phyloP scores from a whole-genome alignment of 805 yeast species.

The Citeromyces matritensis region DNA sequence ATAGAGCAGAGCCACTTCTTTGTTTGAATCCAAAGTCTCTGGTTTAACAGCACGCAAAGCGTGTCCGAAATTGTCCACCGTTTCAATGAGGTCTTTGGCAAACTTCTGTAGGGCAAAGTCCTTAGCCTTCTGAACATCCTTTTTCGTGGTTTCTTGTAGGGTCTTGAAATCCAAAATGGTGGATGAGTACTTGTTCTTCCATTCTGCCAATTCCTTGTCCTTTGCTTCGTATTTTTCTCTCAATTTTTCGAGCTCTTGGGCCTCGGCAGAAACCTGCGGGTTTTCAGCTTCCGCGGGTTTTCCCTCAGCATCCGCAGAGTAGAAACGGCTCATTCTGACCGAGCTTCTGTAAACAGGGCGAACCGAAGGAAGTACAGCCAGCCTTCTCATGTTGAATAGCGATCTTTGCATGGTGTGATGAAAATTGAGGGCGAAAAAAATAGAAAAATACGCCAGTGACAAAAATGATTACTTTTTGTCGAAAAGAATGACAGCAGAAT shows the following conservation, averaged over 20 bases:
- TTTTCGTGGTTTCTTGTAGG: constrained; percentile 78
- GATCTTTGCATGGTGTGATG: constrained; percentile 3
- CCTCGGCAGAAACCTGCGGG: constrained; percentile 5
- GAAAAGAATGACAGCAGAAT: too few species aligned
- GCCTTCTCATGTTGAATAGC: background rate
- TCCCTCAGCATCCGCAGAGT: constrained; percentile 6
- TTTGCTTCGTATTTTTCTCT: constrained; percentile 41
- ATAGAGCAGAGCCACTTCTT: constrained; percentile 58
- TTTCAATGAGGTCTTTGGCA: constrained; percentile 79
- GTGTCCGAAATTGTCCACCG: constrained; percentile 80
- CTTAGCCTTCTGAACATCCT: constrained; percentile 74
- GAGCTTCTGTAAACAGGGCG: constrained; percentile 1
- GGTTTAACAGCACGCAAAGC: constrained; percentile 63
- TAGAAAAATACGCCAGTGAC: background rate
- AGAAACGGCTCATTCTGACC: too few species aligned
- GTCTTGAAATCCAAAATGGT: constrained; percentile 88
- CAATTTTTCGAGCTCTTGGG: constrained; percentile 19
- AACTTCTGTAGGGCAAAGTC: constrained; percentile 88
- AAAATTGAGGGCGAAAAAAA: background rate
- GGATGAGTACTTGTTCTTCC: constrained; percentile 72
- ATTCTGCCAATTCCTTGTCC: constrained; percentile 61
- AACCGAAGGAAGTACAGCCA: background rate
- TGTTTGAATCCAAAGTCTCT: constrained; percentile 40
- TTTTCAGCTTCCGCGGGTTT: constrained; percentile 7
- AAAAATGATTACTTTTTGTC: background rate